phyloP scores from a whole-genome alignment of 371 early-diverging fungal species.

The Caulochytrium protostelioides region DNA sequence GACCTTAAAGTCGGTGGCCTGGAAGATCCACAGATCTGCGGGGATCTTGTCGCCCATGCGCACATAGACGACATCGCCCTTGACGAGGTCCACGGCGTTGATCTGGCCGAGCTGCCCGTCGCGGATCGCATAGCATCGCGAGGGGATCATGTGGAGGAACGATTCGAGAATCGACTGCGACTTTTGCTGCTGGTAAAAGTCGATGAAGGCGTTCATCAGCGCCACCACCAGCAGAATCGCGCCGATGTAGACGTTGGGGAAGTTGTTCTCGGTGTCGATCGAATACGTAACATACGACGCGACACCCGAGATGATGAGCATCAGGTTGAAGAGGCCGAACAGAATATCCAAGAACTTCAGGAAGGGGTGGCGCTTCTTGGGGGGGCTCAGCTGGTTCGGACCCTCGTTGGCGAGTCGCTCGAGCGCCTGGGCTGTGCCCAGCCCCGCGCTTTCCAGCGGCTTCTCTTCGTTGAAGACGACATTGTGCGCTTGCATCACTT shows the following conservation, averaged over 20 bases:
- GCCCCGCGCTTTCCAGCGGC: conserved; percentile 40
- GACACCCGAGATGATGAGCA: conserved; percentile 63
- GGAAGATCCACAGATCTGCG: conserved; percentile 60
- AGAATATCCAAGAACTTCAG: conserved; percentile 51
- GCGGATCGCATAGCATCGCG: conserved; percentile 51
- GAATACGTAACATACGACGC: conserved; percentile 49
- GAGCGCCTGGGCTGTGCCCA: conserved; percentile 33
- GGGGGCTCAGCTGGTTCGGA: conserved; percentile 64
- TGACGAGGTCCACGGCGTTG: conserved; percentile 46
- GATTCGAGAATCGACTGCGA: conserved; percentile 61
- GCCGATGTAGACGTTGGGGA: conserved; percentile 61
- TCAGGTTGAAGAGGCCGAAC: conserved; percentile 53
- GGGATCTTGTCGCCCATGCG: conserved; percentile 84
- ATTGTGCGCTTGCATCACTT: conserved; percentile 32
- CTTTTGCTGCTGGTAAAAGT: conserved; percentile 75
- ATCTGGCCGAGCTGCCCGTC: conserved; percentile 39
- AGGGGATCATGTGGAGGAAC: conserved; percentile 73
- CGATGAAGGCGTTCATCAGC: conserved; percentile 70
- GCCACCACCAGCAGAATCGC: conserved; percentile 68
- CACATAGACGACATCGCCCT: conserved; percentile 68
- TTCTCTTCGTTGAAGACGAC: conserved; percentile 29
- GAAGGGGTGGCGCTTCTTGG: conserved; percentile 49
- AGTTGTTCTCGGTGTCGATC: conserved; percentile 44
- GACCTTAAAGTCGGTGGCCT: conserved; percentile 63
- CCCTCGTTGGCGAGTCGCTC: conserved; percentile 39